Percentiles rank a stretch among this genome's conserved stretches.
Evolutionary conservation across 352 stramenopile species (phyloP).

Genomic region (Phytophthora tentaculata): DNA sequence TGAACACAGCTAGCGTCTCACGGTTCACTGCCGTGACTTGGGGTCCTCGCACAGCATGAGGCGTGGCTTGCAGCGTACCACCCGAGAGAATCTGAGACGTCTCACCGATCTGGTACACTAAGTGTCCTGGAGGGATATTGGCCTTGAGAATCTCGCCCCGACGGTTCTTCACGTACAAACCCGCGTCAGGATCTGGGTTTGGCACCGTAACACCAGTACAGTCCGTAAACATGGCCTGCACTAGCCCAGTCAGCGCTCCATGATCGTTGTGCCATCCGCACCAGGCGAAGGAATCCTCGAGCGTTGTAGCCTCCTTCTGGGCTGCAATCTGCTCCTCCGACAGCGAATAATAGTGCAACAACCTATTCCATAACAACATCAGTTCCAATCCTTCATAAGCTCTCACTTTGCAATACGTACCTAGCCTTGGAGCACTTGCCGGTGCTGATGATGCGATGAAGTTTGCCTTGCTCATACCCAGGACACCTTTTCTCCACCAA

Average conservation of each 20-base stretch:
- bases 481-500: conserved; percentile 82
- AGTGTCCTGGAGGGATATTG: conserved; percentile 81
- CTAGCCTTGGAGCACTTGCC: conserved; percentile 93
- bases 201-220: conserved; percentile 58
- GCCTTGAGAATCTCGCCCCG: conserved; percentile 90
- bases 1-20: conserved; percentile 97
- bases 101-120: conserved; percentile 97
- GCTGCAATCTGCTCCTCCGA: conserved; percentile 60
- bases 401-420: conserved; percentile 4
- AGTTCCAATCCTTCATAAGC: not conserved
- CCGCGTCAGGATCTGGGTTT: conserved; percentile 82
- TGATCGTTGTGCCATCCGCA: conserved; percentile 98
- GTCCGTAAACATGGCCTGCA: conserved; percentile 93
- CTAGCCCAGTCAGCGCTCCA: conserved; percentile 94
- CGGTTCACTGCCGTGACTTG: conserved; percentile 81
- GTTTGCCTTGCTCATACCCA: conserved; percentile 81
- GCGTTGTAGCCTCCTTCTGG: conserved; percentile 48
- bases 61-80: conserved; percentile 91
- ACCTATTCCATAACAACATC: conserved; percentile 22
- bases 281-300: conserved; percentile 93
- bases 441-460: conserved; percentile 90
- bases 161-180: conserved; percentile 95
- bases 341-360: conserved; percentile 97
- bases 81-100: conserved; percentile 95
- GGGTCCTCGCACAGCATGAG: conserved; percentile 89